Base-by-base conservation (phyloP, 331 rosid genomes). In the Erythrophleum ivorense region DNA sequence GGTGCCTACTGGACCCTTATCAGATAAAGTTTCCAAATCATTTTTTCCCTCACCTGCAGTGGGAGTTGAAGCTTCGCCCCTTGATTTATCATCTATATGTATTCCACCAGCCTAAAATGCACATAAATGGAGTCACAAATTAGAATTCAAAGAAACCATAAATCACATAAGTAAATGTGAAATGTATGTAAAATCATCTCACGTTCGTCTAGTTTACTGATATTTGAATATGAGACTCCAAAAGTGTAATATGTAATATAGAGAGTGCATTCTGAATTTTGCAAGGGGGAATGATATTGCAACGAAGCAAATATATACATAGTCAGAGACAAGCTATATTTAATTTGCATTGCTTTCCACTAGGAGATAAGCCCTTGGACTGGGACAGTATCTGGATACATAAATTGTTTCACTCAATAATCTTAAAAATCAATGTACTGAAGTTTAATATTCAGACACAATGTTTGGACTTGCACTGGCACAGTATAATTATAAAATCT, bases 71-170 rank as follows among this genome's bases (percentile, higher is more conserved):
- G 63, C 64, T 19, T 12, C 49, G 38, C 1, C 6, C 49, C 63
- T 21, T 7, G 65, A 60, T 40, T 43, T 45, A 40, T 71, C 77
- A 9, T 74, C 80, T 24, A 57, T 73, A n/a, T 59, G 78, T 71
- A 62, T 84, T 64, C 75, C 82, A 80, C 58, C 83, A 65, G 49
- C 81, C 90, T 87, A 72, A 34, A 46, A 84, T 59, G 52, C 78
- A 73, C 34, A 63, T 40, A 75, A 9, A 78, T 31, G 24, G 46
- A 57, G 76, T 70, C 58, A 75, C 33, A 75, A 36, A 41, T 79
- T 69, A 83, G 57, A 40, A 50, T 79, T 53, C 14, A 57, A 7
- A 69, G 53, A 71, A 81, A 71, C 24, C 58, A 49, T 40, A 60
- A 66, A 67, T 36, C 10, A 66, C 40, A 74, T 19, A 67, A 38